Percentiles rank a stretch among this genome's conserved stretches.
phyloP scores from a whole-genome alignment of 805 yeast genomes.

The Hanseniaspora lindneri region DNA sequence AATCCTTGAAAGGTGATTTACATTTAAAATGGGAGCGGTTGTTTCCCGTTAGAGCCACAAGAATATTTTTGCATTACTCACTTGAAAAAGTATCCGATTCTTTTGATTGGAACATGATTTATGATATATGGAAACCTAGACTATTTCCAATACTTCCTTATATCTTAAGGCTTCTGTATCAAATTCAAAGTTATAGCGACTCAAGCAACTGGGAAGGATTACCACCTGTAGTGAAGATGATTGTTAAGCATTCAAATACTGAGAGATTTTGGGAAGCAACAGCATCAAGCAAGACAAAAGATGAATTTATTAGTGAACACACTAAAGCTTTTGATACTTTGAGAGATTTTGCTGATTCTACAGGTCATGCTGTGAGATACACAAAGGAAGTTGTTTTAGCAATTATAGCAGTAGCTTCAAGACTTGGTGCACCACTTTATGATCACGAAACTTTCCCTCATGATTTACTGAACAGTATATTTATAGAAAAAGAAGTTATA shows the following conservation, averaged over 20 bases:
- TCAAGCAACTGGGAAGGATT: slow-evolving; percentile 82
- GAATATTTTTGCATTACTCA: slow-evolving; percentile 89
- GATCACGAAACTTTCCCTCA: slow-evolving; percentile 72
- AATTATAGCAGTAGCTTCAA: slow-evolving; percentile 79
- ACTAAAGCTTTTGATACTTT: slow-evolving; percentile 88
- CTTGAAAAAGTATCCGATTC: slow-evolving; percentile 80
- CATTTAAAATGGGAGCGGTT: slow-evolving; percentile 87
- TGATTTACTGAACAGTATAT: slow-evolving; percentile 72
- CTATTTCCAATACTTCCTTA: slow-evolving; percentile 86
- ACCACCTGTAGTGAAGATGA: slow-evolving; percentile 81
- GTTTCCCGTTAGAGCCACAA: slow-evolving; percentile 90
- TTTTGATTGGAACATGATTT: slow-evolving; percentile 52
- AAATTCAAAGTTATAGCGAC: slow-evolving; percentile 87
- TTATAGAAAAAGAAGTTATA: slow-evolving; percentile 49
- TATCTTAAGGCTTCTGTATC: slow-evolving; percentile 72
- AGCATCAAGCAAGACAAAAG: slow-evolving; percentile 84
- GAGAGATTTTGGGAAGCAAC: slow-evolving; percentile 99
- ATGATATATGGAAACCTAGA: slow-evolving; percentile 83
- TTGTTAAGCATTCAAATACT: slow-evolving; percentile 77
- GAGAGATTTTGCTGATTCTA: slow-evolving; percentile 94
- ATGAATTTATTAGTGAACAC: slow-evolving; percentile 85
- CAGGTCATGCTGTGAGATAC: slow-evolving; percentile 89
- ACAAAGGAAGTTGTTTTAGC: slow-evolving; percentile 91
- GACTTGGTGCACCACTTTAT: slow-evolving; percentile 77
- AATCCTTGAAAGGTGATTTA: slow-evolving; percentile 57